Percentiles rank a stretch among this genome's conserved stretches.
Conservation (phyloP, 2,329 filamentous ascomycete species). For the Botrytis medusae region DNA sequence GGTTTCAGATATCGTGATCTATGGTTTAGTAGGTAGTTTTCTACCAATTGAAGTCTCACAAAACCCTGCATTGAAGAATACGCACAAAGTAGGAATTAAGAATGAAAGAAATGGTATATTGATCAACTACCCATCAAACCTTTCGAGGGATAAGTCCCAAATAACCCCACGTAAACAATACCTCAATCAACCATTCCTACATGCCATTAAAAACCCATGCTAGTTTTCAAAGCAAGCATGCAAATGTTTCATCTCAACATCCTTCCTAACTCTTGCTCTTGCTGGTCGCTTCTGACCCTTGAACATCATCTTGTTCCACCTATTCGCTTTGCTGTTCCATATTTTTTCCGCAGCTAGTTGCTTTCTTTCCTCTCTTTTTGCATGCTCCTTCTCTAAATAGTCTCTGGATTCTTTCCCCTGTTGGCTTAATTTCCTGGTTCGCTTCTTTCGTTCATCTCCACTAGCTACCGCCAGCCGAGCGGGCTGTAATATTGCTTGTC, state of each 20-base stretch:
- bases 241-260: background rate
- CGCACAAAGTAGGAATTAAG: no score
- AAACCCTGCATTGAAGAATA: no score
- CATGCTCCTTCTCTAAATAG: background rate
- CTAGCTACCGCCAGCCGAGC: no score
- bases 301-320: background rate
- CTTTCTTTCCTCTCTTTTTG: background rate
- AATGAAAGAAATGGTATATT: background rate
- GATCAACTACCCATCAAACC: background rate
- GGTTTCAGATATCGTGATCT: background rate
- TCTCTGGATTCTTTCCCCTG: background rate
- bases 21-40: background rate
- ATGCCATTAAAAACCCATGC: background rate
- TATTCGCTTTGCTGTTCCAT: background rate
- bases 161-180: background rate
- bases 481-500: no score
- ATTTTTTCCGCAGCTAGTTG: background rate
- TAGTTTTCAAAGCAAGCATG: background rate
- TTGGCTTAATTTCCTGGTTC: background rate
- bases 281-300: background rate
- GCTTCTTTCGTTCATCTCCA: background rate
- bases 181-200: background rate
- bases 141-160: background rate
- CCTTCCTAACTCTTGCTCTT: no score
- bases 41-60: fast-evolving